Conservation (phyloP, 257 asterid genomes). For the Eustoma russellianum region DNA sequence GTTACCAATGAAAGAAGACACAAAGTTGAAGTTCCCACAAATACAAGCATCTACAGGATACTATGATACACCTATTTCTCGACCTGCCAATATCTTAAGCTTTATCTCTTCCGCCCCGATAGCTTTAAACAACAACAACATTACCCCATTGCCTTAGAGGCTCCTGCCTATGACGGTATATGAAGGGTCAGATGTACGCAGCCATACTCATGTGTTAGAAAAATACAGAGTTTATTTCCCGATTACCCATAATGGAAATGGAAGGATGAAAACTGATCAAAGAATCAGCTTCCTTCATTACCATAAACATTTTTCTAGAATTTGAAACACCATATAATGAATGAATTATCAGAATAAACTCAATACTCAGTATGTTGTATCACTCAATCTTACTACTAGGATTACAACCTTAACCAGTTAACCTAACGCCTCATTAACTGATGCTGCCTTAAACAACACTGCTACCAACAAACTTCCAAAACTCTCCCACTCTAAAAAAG, state of each 20-base stretch:
- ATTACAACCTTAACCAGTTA: not conserved
- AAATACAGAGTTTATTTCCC: too few relatives aligned
- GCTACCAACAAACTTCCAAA: not conserved
- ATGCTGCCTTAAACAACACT: not conserved
- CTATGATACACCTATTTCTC: not conserved
- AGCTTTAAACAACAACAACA: not conserved
- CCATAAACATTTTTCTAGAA: too few relatives aligned
- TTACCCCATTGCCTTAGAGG: too few relatives aligned
- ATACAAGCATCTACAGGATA: not conserved
- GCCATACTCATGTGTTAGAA: too few relatives aligned
- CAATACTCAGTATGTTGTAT: too few relatives aligned
- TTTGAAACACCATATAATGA: too few relatives aligned
- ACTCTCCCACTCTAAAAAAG: not conserved
- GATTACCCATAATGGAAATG: too few relatives aligned
- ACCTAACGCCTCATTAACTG: not conserved
- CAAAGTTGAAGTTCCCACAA: not conserved
- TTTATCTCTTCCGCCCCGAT: not conserved
- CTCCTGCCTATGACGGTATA: too few relatives aligned
- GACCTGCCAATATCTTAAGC: not conserved
- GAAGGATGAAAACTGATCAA: constrained; percentile 3
- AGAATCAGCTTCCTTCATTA: not conserved
- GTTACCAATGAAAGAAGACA: not conserved
- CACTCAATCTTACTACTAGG: too few relatives aligned
- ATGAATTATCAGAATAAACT: too few relatives aligned
- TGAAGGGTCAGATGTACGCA: too few relatives aligned